phyloP scores from a whole-genome alignment of 345 rosid species.

The Punica granatum region DNA sequence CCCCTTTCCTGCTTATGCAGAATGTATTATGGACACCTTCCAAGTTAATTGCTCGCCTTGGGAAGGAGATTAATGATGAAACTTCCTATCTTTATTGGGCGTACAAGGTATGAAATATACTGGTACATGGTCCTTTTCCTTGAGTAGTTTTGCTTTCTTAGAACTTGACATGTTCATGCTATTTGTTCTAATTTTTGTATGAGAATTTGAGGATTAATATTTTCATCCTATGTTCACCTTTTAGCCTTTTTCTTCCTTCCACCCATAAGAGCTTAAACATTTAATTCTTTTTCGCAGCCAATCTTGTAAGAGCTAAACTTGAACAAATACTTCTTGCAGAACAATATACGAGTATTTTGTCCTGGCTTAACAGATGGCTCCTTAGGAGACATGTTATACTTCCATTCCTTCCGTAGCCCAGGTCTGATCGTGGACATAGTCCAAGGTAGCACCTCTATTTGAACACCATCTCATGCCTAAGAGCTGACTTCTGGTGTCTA shows the following conservation, averaged over 20 bases:
- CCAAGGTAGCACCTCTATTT: constrained; percentile 42
- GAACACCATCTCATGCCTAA: background rate
- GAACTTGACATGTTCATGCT: background rate
- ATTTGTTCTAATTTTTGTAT: background rate
- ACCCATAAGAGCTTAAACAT: background rate
- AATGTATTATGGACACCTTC: constrained; percentile 84
- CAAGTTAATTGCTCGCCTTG: constrained; percentile 65
- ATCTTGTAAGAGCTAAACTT: too few relatives aligned
- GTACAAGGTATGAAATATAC: constrained; percentile 42
- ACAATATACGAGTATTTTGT: constrained; percentile 84
- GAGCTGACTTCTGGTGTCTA: background rate
- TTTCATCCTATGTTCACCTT: background rate
- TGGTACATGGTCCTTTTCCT: background rate
- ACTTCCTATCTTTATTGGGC: constrained; percentile 95
- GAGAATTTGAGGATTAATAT: background rate
- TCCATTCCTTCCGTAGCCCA: constrained; percentile 63
- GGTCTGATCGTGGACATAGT: constrained; percentile 59
- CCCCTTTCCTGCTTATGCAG: constrained; percentile 26
- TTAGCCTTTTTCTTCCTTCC: background rate
- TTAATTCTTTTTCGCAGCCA: background rate
- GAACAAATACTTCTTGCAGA: constrained; percentile 37
- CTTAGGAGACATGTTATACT: constrained; percentile 88
- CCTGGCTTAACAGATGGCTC: constrained; percentile 97
- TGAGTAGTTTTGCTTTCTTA: background rate
- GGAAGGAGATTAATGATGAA: constrained; percentile 79